phyloP scores from a whole-genome alignment of 129 eudicot genomes.

The Tagetes erecta region DNA sequence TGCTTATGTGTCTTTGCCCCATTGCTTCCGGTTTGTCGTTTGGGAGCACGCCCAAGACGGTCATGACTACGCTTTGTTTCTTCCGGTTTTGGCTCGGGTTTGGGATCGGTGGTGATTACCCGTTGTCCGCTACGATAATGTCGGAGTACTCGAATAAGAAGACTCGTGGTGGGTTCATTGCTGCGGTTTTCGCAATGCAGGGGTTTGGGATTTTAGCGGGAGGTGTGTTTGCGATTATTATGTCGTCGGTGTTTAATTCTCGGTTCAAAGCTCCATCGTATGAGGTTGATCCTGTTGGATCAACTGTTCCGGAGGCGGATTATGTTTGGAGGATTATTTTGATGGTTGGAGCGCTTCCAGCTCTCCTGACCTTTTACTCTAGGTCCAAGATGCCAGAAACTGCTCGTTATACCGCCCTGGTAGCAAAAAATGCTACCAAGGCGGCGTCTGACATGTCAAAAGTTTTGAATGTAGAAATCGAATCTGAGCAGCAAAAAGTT shows the following conservation, averaged over 20 bases:
- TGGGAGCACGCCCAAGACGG: conserved; percentile 44
- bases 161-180: conserved; percentile 41
- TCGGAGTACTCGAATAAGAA: conserved; percentile 48
- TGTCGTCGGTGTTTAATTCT: conserved; percentile 35
- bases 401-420: conserved; percentile 41
- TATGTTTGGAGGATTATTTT: conserved; percentile 43
- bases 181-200: conserved; percentile 51
- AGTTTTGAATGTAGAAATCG: conserved; percentile 32
- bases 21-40: conserved; percentile 59
- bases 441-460: conserved; percentile 49
- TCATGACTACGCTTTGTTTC: conserved; percentile 58
- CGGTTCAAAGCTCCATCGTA: conserved; percentile 34
- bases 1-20: conserved; percentile 54
- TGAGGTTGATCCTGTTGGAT: conserved; percentile 31
- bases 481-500: conserved; percentile 27
- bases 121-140: conserved; percentile 62
- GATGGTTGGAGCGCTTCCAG: conserved; percentile 46
- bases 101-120: conserved; percentile 66
- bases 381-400: conserved; percentile 48
- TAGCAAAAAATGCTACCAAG: conserved; percentile 36
- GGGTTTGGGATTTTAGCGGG: conserved; percentile 44
- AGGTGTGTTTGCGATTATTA: conserved; percentile 30
- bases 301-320: conserved; percentile 43
- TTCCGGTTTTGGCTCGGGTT: conserved; percentile 67
- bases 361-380: conserved; percentile 40